Percentiles rank a stretch among this genome's conserved stretches.
phyloP scores from a whole-genome alignment of 257 asterid species.

The Datura wrightii region DNA sequence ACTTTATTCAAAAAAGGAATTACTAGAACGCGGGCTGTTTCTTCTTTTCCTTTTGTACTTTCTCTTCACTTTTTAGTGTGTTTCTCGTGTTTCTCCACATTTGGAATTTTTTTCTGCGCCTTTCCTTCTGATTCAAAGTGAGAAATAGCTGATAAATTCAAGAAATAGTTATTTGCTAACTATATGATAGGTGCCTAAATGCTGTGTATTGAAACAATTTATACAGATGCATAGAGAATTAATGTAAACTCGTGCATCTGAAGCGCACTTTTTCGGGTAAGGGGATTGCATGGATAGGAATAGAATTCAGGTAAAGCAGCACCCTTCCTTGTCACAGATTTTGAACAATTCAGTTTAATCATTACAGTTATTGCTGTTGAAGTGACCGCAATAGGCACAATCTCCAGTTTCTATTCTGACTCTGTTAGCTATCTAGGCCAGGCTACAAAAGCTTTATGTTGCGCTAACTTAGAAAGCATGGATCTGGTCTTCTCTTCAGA shows the following conservation, averaged over 20 bases:
- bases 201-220: neutral
- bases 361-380: neutral
- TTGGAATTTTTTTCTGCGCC: neutral
- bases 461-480: neutral
- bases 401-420: neutral
- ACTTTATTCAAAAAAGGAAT: neutral
- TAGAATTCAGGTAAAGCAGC: neutral
- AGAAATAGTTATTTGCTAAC: neutral
- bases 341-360: neutral
- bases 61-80: constrained; percentile 3
- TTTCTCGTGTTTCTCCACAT: neutral
- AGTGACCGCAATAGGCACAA: neutral
- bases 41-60: no score
- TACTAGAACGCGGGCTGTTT: neutral
- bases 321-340: neutral
- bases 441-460: neutral
- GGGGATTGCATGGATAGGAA: neutral
- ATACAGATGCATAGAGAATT: neutral
- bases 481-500: neutral
- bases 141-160: neutral
- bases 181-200: neutral
- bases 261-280: neutral
- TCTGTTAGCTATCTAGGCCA: neutral
- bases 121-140: neutral
- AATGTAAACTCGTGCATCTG: neutral